Base-by-base conservation (phyloP, 257 asterid species). In the Knoxia roxburghii region DNA sequence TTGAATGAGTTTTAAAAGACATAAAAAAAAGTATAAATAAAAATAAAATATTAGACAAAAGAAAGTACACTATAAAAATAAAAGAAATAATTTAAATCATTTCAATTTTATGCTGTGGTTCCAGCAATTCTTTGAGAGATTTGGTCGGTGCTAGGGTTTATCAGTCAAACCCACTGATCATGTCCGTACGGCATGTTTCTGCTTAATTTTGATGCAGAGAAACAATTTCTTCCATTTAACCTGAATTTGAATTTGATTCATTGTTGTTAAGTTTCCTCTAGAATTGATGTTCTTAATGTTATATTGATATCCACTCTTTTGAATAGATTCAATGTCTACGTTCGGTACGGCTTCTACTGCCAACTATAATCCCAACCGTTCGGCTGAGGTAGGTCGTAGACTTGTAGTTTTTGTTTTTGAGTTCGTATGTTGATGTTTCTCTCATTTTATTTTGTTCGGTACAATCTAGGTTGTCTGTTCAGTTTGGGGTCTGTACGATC, bases 331-430 rank as follows among this genome's bases (percentile, higher is more conserved):
- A 72, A 86, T 91, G 98, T 76, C 98, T 32, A 45, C 91, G 18
- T 89, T 89, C 63, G 90, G 96, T 51, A 61, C 82, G 62, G 27
- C 78, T 10, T 2, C 86, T 24, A 18, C 77, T 24, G 71, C 73
- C 14, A 88, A 74, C 72, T 48, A 64, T 21, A 91, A 91, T 66
- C 98, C 98, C 23, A 91, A 89, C 73, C 82, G 89, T 71, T 91
- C 98, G 0, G 45, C 81, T 30, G 98, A 91, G 96, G 98, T 58
- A 32, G 26, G 11, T 58, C n/a, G n/a, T n/a, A n/a, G n/a, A n/a
- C n/a, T n/a, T 23, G 40, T 84, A 73, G 65, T 58, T 21, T 46
- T 69, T 52, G 18, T 52, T 46, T 29, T 51, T 61, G 14, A 21
- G 65, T 69, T 74, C 7, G 59, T 1, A 27, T 10, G 12, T 10